Evolutionary conservation across 345 rosid species (phyloP).

Genomic region (Sonneratia alba): DNA sequence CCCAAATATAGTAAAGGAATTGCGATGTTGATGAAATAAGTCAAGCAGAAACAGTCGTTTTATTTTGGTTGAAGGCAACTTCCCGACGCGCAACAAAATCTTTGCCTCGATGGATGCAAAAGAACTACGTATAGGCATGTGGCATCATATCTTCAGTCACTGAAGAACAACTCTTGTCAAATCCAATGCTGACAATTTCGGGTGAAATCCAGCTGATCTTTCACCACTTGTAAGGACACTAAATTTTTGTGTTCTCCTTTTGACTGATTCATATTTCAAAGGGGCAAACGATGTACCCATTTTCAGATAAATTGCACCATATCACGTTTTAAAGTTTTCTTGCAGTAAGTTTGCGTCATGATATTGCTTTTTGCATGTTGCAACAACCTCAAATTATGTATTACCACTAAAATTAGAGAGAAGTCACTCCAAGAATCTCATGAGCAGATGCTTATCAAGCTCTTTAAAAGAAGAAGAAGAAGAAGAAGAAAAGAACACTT

Average conservation of each 20-base stretch:
- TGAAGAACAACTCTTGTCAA: not conserved
- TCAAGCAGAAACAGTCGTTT: slow-evolving; percentile 15
- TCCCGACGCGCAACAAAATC: slow-evolving; percentile 3
- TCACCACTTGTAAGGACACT: not conserved
- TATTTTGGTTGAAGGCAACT: slow-evolving; percentile 14
- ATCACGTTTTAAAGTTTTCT: not conserved
- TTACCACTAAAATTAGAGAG: not conserved
- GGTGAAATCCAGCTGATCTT: not conserved
- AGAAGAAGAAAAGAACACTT: not conserved
- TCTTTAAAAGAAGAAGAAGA: not conserved
- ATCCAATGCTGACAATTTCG: not conserved
- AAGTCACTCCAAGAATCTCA: not conserved
- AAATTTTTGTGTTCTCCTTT: too few species aligned
- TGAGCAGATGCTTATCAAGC: not conserved
- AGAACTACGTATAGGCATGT: not conserved
- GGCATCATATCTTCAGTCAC: not conserved
- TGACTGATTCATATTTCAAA: not conserved
- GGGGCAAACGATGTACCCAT: not conserved
- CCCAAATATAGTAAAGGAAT: slow-evolving; percentile 15
- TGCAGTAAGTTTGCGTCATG: not conserved
- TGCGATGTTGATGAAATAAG: slow-evolving; percentile 13
- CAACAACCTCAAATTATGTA: not conserved
- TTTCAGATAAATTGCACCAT: not conserved
- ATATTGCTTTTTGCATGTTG: too few species aligned
- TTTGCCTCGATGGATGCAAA: not conserved